phyloP scores from a whole-genome alignment of 345 rosid genomes.

The Eucalyptus melliodora region DNA sequence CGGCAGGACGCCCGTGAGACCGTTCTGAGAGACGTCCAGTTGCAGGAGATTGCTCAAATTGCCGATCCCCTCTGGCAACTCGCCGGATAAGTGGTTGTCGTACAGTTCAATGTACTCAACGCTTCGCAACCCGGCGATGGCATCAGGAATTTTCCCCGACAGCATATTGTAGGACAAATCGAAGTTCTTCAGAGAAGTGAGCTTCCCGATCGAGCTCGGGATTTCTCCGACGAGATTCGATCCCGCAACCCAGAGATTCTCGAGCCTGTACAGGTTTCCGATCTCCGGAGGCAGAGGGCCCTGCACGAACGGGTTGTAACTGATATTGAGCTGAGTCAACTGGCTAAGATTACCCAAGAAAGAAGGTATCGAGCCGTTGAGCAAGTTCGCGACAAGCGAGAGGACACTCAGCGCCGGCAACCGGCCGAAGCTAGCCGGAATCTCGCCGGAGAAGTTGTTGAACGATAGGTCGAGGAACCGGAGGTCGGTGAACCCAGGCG shows the following conservation, averaged over 20 bases:
- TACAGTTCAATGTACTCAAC: slow-evolving; percentile 34
- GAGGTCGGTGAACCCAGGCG: not conserved
- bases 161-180: slow-evolving; percentile 35
- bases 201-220: slow-evolving; percentile 37
- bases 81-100: slow-evolving; percentile 25
- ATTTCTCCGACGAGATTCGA: slow-evolving; percentile 39
- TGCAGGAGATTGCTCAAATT: slow-evolving; percentile 21
- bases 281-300: slow-evolving; percentile 31
- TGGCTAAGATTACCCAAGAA: slow-evolving; percentile 34
- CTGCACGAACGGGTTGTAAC: slow-evolving; percentile 18
- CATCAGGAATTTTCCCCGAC: slow-evolving; percentile 36
- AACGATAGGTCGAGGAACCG: slow-evolving; percentile 28
- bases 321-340: slow-evolving; percentile 28
- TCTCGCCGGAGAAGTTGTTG: slow-evolving; percentile 40
- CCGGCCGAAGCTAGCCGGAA: slow-evolving; percentile 41
- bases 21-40: slow-evolving; percentile 62
- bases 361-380: slow-evolving; percentile 36
- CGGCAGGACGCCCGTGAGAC: slow-evolving; percentile 38
- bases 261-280: slow-evolving; percentile 42
- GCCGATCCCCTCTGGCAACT: slow-evolving; percentile 38
- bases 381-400: slow-evolving; percentile 7
- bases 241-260: slow-evolving; percentile 4
- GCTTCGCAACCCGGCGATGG: slow-evolving; percentile 21
- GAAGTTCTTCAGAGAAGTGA: slow-evolving; percentile 21
- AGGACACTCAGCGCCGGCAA: slow-evolving; percentile 21